phyloP scores from a whole-genome alignment of 352 stramenopile genomes.

The Globisporangium nagaii region DNA sequence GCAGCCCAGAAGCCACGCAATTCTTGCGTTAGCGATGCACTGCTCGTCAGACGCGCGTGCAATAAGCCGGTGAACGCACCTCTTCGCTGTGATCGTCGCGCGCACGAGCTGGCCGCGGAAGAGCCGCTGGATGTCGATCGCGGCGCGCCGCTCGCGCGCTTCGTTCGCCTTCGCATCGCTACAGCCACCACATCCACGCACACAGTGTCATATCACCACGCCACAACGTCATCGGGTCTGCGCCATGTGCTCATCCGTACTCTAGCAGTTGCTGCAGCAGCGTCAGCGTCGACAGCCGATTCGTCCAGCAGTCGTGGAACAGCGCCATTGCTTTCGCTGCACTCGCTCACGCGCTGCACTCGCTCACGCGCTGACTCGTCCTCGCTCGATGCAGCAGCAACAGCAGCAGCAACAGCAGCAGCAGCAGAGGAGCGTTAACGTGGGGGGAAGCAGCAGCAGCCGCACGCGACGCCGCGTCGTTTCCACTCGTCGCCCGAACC shows the following conservation, averaged over 20 bases:
- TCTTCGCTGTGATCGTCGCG: constrained; percentile 27
- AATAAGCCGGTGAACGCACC: constrained; percentile 21
- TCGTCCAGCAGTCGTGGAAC: constrained; percentile 64
- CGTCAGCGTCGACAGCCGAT: constrained; percentile 32
- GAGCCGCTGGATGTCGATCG: constrained; percentile 54
- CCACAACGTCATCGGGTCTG: neutral
- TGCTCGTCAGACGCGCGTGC: neutral
- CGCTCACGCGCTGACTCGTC: neutral
- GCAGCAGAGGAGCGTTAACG: neutral
- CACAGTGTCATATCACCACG: neutral
- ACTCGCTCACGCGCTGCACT: neutral
- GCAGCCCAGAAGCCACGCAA: too few species aligned
- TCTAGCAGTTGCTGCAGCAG: constrained; percentile 42
- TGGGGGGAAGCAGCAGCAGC: too few species aligned
- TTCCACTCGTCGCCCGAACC: too few species aligned
- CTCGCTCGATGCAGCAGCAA: neutral
- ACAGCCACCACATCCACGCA: neutral
- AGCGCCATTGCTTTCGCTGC: constrained; percentile 30
- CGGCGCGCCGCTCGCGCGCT: constrained; percentile 30
- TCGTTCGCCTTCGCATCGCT: constrained; percentile 47
- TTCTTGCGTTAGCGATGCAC: neutral
- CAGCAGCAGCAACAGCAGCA: neutral
- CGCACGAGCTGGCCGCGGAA: constrained; percentile 53
- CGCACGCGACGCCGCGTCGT: too few species aligned
- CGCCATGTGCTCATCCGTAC: constrained; percentile 15